Conservation (phyloP, 2,329 filamentous ascomycete genomes). For the Blastomyces emzantsi region DNA sequence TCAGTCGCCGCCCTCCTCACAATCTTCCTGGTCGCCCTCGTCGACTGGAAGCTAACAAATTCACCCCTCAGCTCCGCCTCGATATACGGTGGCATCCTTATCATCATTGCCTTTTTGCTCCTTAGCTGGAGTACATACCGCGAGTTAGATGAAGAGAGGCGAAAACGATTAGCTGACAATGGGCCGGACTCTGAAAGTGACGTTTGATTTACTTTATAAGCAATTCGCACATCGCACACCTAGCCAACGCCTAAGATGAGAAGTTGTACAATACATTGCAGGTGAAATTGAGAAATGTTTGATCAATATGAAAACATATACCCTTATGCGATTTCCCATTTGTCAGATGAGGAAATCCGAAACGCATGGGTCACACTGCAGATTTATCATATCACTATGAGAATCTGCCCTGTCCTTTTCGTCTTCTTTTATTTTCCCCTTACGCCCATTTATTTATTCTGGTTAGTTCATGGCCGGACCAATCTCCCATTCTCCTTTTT, state of each 20-base stretch:
- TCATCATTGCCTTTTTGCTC: conserved; percentile 78
- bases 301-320: background rate
- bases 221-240: background rate
- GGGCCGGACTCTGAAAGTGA: conserved; percentile 37
- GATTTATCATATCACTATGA: background rate
- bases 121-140: conserved; percentile 85
- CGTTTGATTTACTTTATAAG: conserved; percentile 15
- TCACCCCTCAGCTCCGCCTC: conserved; percentile 65
- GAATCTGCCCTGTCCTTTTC: background rate
- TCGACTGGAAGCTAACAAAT: conserved; percentile 80
- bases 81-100: conserved; percentile 72
- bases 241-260: background rate
- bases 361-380: background rate
- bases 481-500: background rate
- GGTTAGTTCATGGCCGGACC: background rate
- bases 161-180: conserved; percentile 44
- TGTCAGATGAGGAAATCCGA: background rate
- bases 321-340: background rate
- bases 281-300: background rate
- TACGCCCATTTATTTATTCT: background rate
- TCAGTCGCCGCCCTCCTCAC: conserved; percentile 89
- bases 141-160: conserved; percentile 80
- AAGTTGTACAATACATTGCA: background rate
- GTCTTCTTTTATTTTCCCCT: background rate
- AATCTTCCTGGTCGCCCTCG: conserved; percentile 91